Conservation (phyloP, 768 basidiomycete genomes). For the Leccinellum albellum region DNA sequence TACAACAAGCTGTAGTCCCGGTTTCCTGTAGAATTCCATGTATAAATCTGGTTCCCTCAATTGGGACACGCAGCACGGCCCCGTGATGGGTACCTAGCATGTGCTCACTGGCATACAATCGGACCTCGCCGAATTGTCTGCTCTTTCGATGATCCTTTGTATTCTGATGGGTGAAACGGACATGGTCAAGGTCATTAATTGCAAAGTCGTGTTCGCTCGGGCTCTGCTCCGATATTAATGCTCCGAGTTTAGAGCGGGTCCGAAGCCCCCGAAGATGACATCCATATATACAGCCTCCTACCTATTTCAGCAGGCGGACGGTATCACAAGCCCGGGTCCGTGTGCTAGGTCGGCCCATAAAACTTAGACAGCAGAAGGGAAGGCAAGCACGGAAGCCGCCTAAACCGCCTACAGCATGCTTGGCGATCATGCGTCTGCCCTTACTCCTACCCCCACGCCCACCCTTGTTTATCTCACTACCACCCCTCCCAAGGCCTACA, state of each 20-base stretch:
- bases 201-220: background rate
- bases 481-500: background rate
- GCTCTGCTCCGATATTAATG: background rate
- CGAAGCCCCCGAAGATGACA: too few species aligned
- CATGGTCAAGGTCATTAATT: too few species aligned
- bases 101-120: too few species aligned
- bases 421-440: background rate
- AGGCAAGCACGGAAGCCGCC: background rate
- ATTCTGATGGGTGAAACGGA: too few species aligned
- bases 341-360: background rate
- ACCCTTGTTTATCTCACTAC: background rate
- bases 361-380: background rate
- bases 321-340: background rate
- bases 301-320: background rate
- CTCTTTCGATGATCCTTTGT: too few species aligned
- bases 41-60: too few species aligned
- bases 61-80: too few species aligned
- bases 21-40: too few species aligned
- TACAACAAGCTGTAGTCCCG: too few species aligned
- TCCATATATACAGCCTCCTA: too few species aligned
- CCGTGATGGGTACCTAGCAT: too few species aligned
- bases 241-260: background rate
- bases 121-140: too few species aligned
- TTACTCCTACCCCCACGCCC: background rate
- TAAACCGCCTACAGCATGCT: conserved; percentile 1